Percentiles rank a stretch among this genome's conserved stretches.
Conservation (phyloP, 2,329 filamentous ascomycete genomes). For the Colletotrichum tropicicola region DNA sequence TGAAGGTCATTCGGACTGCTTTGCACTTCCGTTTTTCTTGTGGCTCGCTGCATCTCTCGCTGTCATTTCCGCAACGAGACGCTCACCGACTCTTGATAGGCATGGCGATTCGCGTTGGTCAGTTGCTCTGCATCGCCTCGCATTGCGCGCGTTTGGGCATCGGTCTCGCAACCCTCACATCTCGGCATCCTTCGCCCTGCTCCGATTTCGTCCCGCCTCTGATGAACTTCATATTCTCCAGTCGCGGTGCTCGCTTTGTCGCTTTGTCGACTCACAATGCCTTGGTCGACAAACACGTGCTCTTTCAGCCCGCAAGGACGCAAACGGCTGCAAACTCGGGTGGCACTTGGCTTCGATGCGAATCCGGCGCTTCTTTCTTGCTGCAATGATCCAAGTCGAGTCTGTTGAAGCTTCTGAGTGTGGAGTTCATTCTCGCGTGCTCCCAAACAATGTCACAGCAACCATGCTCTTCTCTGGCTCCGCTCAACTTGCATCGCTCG, state of each 20-base stretch:
- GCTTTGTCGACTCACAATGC: slow-evolving; percentile 8
- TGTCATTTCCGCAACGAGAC: neutral
- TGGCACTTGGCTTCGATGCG: neutral
- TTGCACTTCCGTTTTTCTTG: neutral
- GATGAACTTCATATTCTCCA: neutral
- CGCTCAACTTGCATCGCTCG: neutral
- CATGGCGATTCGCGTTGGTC: neutral
- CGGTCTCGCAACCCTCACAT: too few relatives aligned
- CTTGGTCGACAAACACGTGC: slow-evolving; percentile 13
- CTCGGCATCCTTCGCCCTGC: neutral
- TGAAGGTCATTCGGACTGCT: neutral
- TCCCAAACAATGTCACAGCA: neutral
- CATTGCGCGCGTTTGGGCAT: neutral
- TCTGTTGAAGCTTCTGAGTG: neutral
- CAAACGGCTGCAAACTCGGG: neutral
- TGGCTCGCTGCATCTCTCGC: slow-evolving; percentile 23
- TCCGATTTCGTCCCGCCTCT: neutral
- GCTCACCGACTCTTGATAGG: slow-evolving; percentile 1
- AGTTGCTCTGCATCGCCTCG: neutral
- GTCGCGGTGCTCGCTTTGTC: neutral
- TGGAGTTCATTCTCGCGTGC: neutral
- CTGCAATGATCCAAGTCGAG: neutral
- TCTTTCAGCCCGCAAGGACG: neutral
- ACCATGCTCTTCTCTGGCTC: neutral
- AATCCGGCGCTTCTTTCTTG: neutral